Evolutionary conservation across 208 protist species (phyloP), one percentile per base, ranked within the genome.

Genomic region (Wallacemonas sp.): DNA sequence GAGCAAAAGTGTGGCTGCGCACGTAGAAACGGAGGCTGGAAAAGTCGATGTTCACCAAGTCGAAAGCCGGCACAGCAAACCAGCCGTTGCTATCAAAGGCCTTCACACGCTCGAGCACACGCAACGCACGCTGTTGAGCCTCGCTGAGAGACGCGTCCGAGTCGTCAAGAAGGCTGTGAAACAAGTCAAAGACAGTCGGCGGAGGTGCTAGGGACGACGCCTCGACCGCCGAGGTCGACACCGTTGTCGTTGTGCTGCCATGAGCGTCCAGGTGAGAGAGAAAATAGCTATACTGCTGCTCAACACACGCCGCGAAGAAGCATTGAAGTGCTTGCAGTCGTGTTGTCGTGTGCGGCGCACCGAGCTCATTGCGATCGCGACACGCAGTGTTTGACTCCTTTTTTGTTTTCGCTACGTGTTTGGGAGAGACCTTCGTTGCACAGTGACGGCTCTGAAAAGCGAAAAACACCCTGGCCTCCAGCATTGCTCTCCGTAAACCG

Each of bases 31-130:
- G 60, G 13, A 95, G 33, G 44, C 79, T 92, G 19, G 63, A 77
- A 26, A 95, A 83, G 61, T 95, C 89, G 21, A 87, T 45, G 57
- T 90, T 92, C 13, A 80, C 82, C 17, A 89, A 62, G 54, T 92
- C 84, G 62, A 92, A 93, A 0, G 85, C 79, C 0, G 89, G 89
- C 8, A 91, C 71, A 17, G 82, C 71, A 68, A 93, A 95, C 85
- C 86, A 95, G 26, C 74, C 57, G 5, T 93, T 61, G 9, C 46
- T 61, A 53, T 95, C 89, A 21, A 83, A 61, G 15, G 57, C 42
- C 34, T 72, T 72, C 30, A 95, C 65, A 29, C 68, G 65, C 1
- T 67, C 50, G 12, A 95, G 45, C 1, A 93, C 74, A 30, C 74
- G 71, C 39, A 92, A 44, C 3, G 78, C 66, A 26, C 60, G 53